Percentiles rank a stretch among this genome's conserved stretches.
Conservation (phyloP, 139 green algal species). For the Mesotaenium endlicherianum region DNA sequence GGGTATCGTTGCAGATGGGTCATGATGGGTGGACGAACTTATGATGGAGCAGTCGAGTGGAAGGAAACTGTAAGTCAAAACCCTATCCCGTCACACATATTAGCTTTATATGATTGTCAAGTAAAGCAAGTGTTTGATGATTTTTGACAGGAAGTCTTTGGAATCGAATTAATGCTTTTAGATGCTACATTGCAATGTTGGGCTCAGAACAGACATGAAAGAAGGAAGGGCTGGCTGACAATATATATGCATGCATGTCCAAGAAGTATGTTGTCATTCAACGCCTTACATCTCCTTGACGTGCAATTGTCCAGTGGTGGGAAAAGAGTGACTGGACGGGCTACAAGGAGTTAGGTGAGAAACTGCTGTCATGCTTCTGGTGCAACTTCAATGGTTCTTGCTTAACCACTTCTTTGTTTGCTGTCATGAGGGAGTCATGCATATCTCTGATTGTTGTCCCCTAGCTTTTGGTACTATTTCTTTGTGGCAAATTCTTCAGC, state of each 20-base stretch:
- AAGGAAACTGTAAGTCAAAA: conserved; percentile 44
- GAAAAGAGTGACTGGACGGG: conserved; percentile 46
- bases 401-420: no score
- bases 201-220: background rate
- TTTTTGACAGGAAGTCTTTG: background rate
- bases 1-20: conserved; percentile 82
- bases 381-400: no score
- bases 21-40: conserved; percentile 60
- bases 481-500: no score
- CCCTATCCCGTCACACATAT: background rate
- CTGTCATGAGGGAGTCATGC: no score
- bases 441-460: no score
- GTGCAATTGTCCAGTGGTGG: conserved; percentile 32
- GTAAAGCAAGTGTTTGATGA: background rate
- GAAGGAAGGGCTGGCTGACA: background rate
- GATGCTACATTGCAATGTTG: background rate
- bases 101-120: background rate
- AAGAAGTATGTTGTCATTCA: background rate
- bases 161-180: no score
- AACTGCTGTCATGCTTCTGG: no score
- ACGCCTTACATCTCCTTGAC: background rate
- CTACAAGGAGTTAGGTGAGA: conserved; percentile 42
- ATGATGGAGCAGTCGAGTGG: conserved; percentile 30
- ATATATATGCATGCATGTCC: background rate
- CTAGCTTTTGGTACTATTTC: no score